Percentiles rank a stretch among this genome's conserved stretches.
phyloP scores from a whole-genome alignment of 441 rosid genomes.

The Populus tomentosa region DNA sequence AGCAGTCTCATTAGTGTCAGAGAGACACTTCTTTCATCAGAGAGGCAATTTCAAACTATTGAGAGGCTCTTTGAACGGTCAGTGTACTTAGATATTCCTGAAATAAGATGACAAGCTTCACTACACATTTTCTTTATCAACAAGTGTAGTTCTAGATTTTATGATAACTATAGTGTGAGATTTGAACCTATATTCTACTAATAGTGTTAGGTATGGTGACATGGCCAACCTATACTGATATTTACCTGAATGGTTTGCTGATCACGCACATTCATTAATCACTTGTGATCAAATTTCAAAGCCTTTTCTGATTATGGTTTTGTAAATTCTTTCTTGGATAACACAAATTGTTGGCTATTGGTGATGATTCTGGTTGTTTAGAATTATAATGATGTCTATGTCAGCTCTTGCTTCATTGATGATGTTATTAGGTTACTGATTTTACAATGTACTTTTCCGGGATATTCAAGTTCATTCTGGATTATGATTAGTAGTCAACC shows the following conservation, averaged over 20 bases:
- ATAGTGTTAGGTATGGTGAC: not conserved
- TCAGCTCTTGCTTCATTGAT: not conserved
- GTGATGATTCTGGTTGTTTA: not conserved
- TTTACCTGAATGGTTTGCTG: not conserved
- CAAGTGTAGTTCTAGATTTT: not conserved
- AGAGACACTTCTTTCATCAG: constrained; percentile 80
- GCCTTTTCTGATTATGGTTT: not conserved
- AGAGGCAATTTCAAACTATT: constrained; percentile 72
- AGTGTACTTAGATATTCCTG: constrained; percentile 15
- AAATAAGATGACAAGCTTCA: not conserved
- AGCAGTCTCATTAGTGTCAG: constrained; percentile 67
- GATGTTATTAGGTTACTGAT: not conserved
- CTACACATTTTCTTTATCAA: not conserved
- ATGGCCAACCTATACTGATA: not conserved
- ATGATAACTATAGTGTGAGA: not conserved
- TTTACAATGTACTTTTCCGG: not conserved
- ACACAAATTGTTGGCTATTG: not conserved
- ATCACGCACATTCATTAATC: not conserved
- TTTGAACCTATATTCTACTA: not conserved
- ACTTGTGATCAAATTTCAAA: not conserved
- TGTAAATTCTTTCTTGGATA: not conserved
- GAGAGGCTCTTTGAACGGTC: constrained; percentile 83
- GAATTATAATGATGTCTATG: not conserved
- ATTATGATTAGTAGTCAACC: not conserved
- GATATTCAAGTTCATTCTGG: not conserved